Base-by-base conservation (phyloP, 352 stramenopile genomes). In the Pythium myriotylum region DNA sequence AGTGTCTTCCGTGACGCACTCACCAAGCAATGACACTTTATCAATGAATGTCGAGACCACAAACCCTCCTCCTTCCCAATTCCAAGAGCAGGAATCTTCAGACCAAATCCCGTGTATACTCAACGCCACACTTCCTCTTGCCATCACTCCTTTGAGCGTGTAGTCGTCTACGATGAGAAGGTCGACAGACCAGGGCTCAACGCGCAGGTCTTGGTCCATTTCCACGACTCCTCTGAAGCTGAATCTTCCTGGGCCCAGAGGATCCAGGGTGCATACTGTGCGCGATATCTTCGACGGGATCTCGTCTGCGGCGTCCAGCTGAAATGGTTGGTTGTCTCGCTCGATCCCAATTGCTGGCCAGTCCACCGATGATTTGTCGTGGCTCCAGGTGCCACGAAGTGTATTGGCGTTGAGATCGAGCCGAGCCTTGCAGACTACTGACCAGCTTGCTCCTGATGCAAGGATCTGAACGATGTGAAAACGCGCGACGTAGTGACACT, bases 361-460 rank as follows among this genome's bases (percentile, higher is more conserved):
- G 16, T 24, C 20, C 7, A 22, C 17, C 7, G 37, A 27, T 6
- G 52, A 37, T 35, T 29, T 50, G 4, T 13, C 39, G n/a, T 50
- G 37, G 24, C 37, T 50, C 52, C 52, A 59, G 23, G 52, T 59
- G 4, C 52, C 52, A 39, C 37, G 13, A 26, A 16, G 29, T 35
- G 5, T 35, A 35, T 5, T n/a, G n/a, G n/a, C n/a, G n/a, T n/a
- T n/a, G 29, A 35, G 29, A 35, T 58, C 51, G 9, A 59, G 22
- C 7, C 39, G 52, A n/a, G 52, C 52, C 27, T 59, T 59, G 37
- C 52, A 59, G 16, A 24, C 16, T 17, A 59, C 17, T 17, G 37
- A 3, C 52, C 52, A 59, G 16, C 24, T 50, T 22, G 16, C 20
- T 40, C 20, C 5, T 4, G 19, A 8, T 1, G 2, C 10, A 14